phyloP scores from a whole-genome alignment of 345 rosid genomes.

The Eucalyptus regnans region DNA sequence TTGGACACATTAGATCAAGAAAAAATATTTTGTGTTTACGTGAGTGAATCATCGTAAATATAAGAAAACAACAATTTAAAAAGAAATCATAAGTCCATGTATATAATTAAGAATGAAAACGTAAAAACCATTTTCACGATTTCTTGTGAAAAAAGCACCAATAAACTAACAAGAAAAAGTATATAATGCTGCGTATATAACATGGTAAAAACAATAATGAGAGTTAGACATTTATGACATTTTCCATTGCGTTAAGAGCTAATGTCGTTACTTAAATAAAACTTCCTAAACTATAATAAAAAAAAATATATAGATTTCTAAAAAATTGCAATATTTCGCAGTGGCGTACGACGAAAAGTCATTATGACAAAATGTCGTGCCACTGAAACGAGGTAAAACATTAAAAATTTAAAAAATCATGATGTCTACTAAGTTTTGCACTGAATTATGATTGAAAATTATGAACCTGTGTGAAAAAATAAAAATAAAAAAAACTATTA shows the following conservation, averaged over 20 bases:
- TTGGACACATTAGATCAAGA: background rate
- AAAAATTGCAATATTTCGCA: background rate
- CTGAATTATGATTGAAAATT: background rate
- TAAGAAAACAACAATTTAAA: background rate
- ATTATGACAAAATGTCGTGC: background rate
- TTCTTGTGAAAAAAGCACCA: background rate
- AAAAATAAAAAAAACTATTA: no score
- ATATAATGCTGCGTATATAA: background rate
- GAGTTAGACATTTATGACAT: no score
- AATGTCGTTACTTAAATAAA: no score
- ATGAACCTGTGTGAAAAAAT: background rate
- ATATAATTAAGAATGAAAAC: background rate
- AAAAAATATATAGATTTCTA: no score
- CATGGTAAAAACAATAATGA: no score
- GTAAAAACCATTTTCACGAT: background rate
- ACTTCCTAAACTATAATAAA: no score
- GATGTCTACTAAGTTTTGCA: background rate
- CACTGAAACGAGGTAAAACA: background rate
- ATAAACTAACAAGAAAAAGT: background rate
- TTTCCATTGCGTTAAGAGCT: no score
- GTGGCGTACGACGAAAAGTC: background rate
- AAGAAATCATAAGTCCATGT: background rate
- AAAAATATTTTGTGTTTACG: no score
- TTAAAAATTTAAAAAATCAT: background rate
- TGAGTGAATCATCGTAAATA: background rate